Evolutionary conservation across 108 stramenopile species (phyloP), one percentile per base, ranked within the genome.

Genomic region (Stephanodiscus triporus): DNA sequence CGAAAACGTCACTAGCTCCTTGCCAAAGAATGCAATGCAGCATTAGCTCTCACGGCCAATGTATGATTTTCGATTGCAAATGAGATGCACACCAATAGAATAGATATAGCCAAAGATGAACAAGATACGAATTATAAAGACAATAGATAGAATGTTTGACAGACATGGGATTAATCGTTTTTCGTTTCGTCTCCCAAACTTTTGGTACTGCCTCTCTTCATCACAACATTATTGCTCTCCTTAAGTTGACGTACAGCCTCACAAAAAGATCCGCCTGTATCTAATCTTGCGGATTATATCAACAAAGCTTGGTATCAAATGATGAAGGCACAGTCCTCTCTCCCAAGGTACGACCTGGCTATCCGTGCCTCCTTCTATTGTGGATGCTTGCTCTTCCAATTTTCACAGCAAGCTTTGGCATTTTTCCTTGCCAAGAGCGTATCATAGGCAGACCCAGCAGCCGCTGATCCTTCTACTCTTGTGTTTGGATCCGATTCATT

Each of bases 201-300:
- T 19, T 55, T 56, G 3, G 37, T 66, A n/a, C 30, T 27, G 29
- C 38, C 40, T 70, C 69, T 57, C 26, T 32, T 58, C 22, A 17
- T 70, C 19, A 62, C 67, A 16, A 62, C 37, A 27, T 58, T 62
- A 17, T 20, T 68, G 17, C 55, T 63, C 51, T 72, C 29, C 29
- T 69, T 74, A 9, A 75, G 51, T 13, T 66, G 45, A 19, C 72
- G 47, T 83, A 34, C 5, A 17, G 58, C 64, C 30, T 75, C 82
- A 1, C 78, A 4, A 78, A 13, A 3, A 83, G 53, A 27, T 84
- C 83, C 14, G 70, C 43, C 57, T 84, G 79, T 47, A 84, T 80
- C 10, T 76, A 68, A 72, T 84, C 83, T 51, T 70, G 26, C 24
- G 75, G 70, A 34, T 84, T 80, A 49, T 50, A 84, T 17, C 83